Conservation (phyloP, 331 rosid genomes). For the Malus hybrid region DNA sequence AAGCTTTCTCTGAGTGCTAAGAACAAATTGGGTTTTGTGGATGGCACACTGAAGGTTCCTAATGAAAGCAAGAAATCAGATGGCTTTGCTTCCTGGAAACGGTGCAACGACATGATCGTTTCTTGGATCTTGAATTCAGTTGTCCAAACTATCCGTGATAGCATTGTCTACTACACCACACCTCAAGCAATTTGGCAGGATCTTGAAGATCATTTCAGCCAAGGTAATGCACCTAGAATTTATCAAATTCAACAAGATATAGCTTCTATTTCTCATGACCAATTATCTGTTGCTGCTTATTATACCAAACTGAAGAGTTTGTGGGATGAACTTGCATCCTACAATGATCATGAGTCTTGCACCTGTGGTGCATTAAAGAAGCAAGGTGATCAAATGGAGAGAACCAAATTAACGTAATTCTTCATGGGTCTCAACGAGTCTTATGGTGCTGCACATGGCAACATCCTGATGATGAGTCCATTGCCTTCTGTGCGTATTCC, state of each 20-base stretch:
- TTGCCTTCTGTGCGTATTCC: neutral
- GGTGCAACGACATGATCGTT: too few relatives aligned
- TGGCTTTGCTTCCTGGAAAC: too few relatives aligned
- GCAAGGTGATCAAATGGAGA: too few relatives aligned
- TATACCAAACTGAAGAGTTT: neutral
- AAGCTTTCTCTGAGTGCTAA: too few relatives aligned
- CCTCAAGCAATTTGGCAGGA: neutral
- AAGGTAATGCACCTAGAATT: neutral
- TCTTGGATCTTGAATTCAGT: too few relatives aligned
- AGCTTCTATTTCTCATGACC: neutral
- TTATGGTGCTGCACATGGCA: rapidly evolving
- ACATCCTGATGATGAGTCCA: neutral
- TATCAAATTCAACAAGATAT: neutral
- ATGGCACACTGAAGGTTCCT: too few relatives aligned
- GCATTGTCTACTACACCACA: neutral
- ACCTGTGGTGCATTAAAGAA: too few relatives aligned
- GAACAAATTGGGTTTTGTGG: too few relatives aligned
- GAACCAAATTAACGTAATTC: neutral
- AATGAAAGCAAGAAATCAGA: too few relatives aligned
- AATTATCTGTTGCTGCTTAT: neutral
- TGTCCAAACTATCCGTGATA: neutral
- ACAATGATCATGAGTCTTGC: neutral
- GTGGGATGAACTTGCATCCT: neutral
- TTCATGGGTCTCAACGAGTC: neutral
- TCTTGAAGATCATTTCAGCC: neutral